These are phyloP conservation scores for Alternaria ventricosa DNA, from an alignment of 2,329 filamentous ascomycete species.

Conservation along the genomic window DNA sequence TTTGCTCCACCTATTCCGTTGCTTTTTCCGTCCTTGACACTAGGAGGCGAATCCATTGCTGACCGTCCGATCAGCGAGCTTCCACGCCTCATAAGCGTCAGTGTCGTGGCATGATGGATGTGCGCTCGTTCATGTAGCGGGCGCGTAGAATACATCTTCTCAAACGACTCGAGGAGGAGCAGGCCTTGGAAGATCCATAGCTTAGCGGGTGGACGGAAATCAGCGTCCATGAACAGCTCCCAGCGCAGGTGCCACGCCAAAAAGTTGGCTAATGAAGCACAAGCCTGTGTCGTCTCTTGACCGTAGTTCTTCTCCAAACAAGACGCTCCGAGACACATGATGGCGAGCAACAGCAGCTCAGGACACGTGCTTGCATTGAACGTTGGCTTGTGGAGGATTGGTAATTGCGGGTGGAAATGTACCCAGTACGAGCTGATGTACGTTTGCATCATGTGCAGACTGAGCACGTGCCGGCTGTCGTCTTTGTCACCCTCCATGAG, in stretches of 20 bases:
- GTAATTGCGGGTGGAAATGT: constrained; percentile 91
- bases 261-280: constrained; percentile 87
- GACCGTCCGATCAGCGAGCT: constrained; percentile 88
- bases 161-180: constrained; percentile 87
- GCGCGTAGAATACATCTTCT: constrained; percentile 97
- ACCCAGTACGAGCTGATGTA: constrained; percentile 91
- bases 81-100: constrained; percentile 93
- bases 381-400: constrained; percentile 92
- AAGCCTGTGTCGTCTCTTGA: constrained; percentile 73
- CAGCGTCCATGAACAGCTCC: constrained; percentile 91
- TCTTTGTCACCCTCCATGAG: constrained; percentile 81
- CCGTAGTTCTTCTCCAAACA: constrained; percentile 86
- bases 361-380: constrained; percentile 88
- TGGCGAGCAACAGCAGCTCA: constrained; percentile 80
- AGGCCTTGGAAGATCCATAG: constrained; percentile 95
- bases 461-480: constrained; percentile 68
- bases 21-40: constrained; percentile 67
- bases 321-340: constrained; percentile 91
- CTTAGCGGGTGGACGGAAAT: constrained; percentile 90
- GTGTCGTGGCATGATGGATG: constrained; percentile 93
- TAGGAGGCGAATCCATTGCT: constrained; percentile 82
- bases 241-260: constrained; percentile 92
- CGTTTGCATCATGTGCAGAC: constrained; percentile 92
- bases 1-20: constrained; percentile 60
- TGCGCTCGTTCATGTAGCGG: constrained; percentile 92